Percentiles rank a stretch among this genome's conserved stretches.
These are phyloP conservation scores for Claviceps africana DNA, from an alignment of 2,329 filamentous ascomycete species.

Conservation along the genomic window DNA sequence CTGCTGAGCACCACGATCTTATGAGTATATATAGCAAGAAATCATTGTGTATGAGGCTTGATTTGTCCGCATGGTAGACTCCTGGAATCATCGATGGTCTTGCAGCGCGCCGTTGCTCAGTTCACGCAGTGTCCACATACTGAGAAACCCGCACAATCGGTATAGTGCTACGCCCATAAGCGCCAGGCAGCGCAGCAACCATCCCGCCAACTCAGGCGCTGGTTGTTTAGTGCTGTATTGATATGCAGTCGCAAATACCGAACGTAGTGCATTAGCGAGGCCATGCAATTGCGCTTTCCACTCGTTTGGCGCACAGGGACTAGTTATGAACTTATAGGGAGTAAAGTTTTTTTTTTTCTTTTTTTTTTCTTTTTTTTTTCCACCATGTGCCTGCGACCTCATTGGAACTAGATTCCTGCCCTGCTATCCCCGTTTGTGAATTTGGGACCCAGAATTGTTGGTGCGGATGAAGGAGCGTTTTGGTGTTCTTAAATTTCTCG, in stretches of 20 bases:
- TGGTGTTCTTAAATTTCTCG: not conserved
- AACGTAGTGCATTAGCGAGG: not conserved
- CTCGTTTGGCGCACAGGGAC: no score
- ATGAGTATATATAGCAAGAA: not conserved
- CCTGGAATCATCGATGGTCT: not conserved
- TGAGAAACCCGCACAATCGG: not conserved
- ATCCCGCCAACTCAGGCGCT: not conserved
- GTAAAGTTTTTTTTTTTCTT: not conserved
- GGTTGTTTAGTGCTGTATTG: not conserved
- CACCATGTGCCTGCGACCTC: not conserved
- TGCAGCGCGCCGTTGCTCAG: not conserved
- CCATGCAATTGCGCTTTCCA: not conserved
- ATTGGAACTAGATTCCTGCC: not conserved
- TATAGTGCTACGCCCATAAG: not conserved
- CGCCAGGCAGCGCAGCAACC: not conserved
- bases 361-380: no score
- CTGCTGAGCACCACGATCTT: not conserved
- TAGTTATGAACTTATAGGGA: not conserved
- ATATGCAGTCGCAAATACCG: not conserved
- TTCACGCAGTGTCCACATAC: not conserved
- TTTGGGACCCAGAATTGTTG: not conserved
- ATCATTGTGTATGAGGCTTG: not conserved
- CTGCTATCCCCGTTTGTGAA: not conserved
- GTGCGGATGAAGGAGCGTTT: not conserved
- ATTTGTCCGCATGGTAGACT: not conserved